phyloP scores from a whole-genome alignment of 1,284 basidiomycete species.

The Apiotrichum mycotoxinovorans region DNA sequence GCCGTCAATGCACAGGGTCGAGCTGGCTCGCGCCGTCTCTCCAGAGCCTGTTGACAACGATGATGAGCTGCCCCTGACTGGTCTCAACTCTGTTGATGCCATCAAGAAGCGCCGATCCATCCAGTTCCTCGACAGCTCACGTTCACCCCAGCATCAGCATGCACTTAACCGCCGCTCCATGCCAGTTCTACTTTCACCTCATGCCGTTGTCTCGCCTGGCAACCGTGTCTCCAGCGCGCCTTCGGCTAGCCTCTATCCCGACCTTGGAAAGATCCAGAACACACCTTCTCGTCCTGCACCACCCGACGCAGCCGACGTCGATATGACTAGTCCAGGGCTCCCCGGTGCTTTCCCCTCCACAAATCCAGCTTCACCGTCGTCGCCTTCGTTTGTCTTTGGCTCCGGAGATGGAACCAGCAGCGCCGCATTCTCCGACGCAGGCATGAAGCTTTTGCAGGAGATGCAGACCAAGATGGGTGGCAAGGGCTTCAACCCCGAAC shows the following conservation, averaged over 20 bases:
- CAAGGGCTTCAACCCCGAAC: constrained; percentile 30
- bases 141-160: constrained; percentile 1
- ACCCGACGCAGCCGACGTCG: neutral
- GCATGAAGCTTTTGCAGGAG: constrained; percentile 34
- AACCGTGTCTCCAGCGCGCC: neutral
- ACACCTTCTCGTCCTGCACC: neutral
- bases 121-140: constrained; percentile 23
- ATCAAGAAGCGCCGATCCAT: constrained; percentile 38
- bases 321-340: neutral
- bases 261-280: neutral
- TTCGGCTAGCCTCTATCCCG: constrained; percentile 27
- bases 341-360: constrained; percentile 11
- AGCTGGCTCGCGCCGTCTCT: neutral
- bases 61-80: constrained; percentile 38
- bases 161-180: constrained; percentile 33
- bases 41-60: constrained; percentile 1
- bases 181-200: constrained; percentile 27
- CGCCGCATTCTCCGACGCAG: constrained; percentile 36
- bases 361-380: constrained; percentile 5
- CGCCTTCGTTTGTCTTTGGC: constrained; percentile 31
- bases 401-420: constrained; percentile 22
- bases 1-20: constrained; percentile 6
- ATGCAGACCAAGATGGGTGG: constrained; percentile 42
- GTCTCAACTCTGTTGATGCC: constrained; percentile 18
- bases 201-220: neutral